These are phyloP conservation scores for Calocera viscosa DNA, from an alignment of 768 basidiomycete genomes.

Conservation along the genomic window DNA sequence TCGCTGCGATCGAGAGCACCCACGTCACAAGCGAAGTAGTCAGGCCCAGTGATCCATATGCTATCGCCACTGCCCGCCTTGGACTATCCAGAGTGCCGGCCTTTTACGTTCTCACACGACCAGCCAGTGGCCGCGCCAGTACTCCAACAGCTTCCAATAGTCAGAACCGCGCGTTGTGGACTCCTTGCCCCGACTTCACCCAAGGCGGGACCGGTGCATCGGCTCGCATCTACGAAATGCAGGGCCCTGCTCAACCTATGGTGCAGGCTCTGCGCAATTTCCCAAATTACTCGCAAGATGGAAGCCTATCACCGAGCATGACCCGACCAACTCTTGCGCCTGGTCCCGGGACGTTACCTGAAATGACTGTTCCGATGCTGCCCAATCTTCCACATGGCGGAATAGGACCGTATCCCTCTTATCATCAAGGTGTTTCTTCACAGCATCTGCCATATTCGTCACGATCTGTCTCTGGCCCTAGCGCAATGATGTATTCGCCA, in stretches of 20 bases:
- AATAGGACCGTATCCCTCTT: neutral
- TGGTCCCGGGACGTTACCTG: neutral
- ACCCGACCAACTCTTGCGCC: neutral
- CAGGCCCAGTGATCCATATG: neutral
- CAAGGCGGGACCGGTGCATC: neutral
- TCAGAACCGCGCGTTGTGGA: neutral
- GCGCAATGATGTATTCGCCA: neutral
- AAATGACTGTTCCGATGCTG: neutral
- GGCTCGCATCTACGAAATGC: slow-evolving; percentile 2
- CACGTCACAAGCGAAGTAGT: neutral
- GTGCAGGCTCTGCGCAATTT: neutral
- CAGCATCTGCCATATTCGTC: neutral
- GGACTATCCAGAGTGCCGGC: neutral
- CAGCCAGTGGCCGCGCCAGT: neutral
- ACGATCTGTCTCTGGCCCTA: neutral
- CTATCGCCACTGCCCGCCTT: neutral
- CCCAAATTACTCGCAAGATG: neutral
- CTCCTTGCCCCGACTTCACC: neutral
- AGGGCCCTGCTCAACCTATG: neutral
- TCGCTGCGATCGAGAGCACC: neutral
- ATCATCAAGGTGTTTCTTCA: neutral
- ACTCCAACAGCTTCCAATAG: neutral
- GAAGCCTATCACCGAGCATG: neutral
- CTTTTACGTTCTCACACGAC: neutral
- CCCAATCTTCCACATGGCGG: neutral